Conservation (phyloP, 768 basidiomycete species). For the Mycena rebaudengoi region DNA sequence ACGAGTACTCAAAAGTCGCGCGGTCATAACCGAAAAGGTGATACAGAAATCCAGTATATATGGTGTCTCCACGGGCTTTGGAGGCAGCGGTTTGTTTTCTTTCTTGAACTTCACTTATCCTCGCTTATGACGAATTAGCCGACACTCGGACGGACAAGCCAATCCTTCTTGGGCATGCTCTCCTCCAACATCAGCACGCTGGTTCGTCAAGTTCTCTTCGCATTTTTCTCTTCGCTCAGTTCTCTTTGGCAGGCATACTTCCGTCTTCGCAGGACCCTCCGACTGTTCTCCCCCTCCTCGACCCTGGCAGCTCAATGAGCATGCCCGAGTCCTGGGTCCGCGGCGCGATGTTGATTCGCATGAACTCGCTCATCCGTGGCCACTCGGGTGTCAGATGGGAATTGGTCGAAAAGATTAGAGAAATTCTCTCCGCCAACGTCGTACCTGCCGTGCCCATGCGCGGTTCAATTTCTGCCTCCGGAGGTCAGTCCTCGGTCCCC, state of each 20-base stretch:
- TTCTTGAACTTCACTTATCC: neutral
- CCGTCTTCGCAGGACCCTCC: conserved; percentile 59
- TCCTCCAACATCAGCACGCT: conserved; percentile 78
- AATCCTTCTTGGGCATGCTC: conserved; percentile 66
- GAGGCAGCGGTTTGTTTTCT: conserved; percentile 66
- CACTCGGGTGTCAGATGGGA: conserved; percentile 75
- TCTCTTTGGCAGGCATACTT: conserved; percentile 47
- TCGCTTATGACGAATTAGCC: conserved; percentile 47
- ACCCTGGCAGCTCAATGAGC: conserved; percentile 68
- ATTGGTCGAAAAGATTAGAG: conserved; percentile 74
- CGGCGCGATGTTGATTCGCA: conserved; percentile 79
- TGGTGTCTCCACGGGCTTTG: conserved; percentile 83
- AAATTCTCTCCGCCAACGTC: conserved; percentile 69
- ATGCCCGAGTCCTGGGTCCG: conserved; percentile 93
- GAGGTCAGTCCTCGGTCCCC: conserved; percentile 56
- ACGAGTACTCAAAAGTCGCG: conserved; percentile 68
- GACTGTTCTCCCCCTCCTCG: conserved; percentile 67
- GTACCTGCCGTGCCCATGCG: conserved; percentile 82
- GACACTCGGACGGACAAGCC: conserved; percentile 79
- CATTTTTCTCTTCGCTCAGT: neutral
- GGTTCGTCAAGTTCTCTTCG: conserved; percentile 41
- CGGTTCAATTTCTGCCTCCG: conserved; percentile 81
- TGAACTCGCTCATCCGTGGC: conserved; percentile 84
- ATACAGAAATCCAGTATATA: conserved; percentile 76
- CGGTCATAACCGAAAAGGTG: conserved; percentile 76